phyloP scores from a whole-genome alignment of 163 green algal genomes.

The Scenedesmus sp. region DNA sequence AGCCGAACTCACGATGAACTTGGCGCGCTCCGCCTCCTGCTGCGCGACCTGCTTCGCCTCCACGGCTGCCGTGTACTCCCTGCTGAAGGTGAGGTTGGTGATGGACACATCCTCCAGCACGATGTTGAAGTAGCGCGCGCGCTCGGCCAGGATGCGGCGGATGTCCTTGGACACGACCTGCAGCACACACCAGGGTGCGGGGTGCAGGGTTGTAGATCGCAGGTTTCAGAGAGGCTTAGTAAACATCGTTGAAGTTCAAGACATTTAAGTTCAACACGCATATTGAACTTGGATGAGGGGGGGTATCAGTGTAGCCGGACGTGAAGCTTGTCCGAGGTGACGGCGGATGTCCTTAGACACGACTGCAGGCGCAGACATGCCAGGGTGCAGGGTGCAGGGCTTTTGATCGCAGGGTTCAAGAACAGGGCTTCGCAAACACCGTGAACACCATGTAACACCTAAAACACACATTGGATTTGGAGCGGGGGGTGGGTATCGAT shows the following conservation, averaged over 20 bases:
- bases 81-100: slow-evolving; percentile 96
- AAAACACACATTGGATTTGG: too few species aligned
- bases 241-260: too few species aligned
- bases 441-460: too few species aligned
- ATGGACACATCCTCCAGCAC: slow-evolving; percentile 99
- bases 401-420: too few species aligned
- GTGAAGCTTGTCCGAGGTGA: slow-evolving; percentile 85
- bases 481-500: too few species aligned
- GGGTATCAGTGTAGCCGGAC: slow-evolving; percentile 52
- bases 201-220: not conserved
- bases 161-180: slow-evolving; percentile 96
- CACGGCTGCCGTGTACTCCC: slow-evolving; percentile 89
- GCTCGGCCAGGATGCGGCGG: slow-evolving; percentile 87
- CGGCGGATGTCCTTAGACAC: slow-evolving; percentile 93
- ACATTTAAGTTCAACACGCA: too few species aligned
- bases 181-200: too few species aligned
- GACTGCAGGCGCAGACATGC: slow-evolving; percentile 64
- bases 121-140: slow-evolving; percentile 94
- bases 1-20: slow-evolving; percentile 91
- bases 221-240: not conserved
- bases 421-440: too few species aligned
- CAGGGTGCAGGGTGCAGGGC: not conserved
- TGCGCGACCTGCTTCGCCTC: slow-evolving; percentile 98
- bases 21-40: slow-evolving; percentile 97
- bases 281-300: too few species aligned